Base-by-base conservation (phyloP, 176 grass and related monocot genomes). In the Panicum miliaceum region DNA sequence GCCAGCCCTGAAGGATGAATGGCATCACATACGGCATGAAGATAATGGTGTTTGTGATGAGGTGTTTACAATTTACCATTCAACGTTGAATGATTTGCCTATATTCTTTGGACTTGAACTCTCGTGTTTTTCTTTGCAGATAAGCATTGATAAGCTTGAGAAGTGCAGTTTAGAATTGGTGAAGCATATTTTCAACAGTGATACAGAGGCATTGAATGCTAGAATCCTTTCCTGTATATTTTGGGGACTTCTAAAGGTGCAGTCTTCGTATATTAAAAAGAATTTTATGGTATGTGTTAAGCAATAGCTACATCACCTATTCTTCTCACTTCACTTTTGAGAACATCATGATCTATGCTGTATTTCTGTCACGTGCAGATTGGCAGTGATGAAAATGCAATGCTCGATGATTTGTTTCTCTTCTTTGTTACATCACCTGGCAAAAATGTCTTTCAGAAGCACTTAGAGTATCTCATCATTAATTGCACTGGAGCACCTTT, bases 151-250 rank as follows among this genome's bases (percentile, higher is more conserved):
- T 27, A 84, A 93, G 47, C 79, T 91, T 66, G 92, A 91, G 14
- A 91, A 93, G 69, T 88, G 13, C 76, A 82, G 48, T 68, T 64
- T 36, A 26, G 92, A 91, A 75, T 66, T 98, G 88, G 87, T 88
- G 59, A 90, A 86, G 60, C 93, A 87, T 81, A 79, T 93, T 69
- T 90, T 91, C 73, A 91, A 56, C 84, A 82, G 62, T 73, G 89
- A 95, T 25, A 48, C 88, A 74, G 89, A 90, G 41, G 67, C 84
- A 80, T 87, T 95, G 48, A 95, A 98, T 92, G 64, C 65, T 71
- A 90, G 83, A 86, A 73, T 91, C 77, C 48, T 98, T 76, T 76
- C 90, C 75, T 95, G 87, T 78, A 90, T 95, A 86, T 98, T 95
- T 82, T 95, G 96, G 93, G 89, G 70, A 61, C 23, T 98, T 25